These are phyloP conservation scores for Biscogniauxia sp. DNA, from an alignment of 2,329 filamentous ascomycete genomes.

Conservation along the genomic window DNA sequence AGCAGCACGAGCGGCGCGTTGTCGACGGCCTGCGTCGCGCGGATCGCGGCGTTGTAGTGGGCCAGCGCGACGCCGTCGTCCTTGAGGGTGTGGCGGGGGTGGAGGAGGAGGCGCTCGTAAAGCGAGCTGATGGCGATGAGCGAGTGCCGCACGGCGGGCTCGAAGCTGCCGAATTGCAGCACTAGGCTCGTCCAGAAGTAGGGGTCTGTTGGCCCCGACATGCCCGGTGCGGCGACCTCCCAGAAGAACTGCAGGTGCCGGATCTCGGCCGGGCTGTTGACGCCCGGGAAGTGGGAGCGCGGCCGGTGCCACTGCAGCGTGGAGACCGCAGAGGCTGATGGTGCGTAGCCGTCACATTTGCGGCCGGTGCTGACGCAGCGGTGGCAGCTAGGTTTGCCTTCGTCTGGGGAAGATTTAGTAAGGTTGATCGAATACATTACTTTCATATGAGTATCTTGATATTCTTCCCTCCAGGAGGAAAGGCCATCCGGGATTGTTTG, in stretches of 20 bases:
- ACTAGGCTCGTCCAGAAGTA: slow-evolving; percentile 43
- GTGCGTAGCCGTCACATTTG: slow-evolving; percentile 34
- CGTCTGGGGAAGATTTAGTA: slow-evolving; percentile 7
- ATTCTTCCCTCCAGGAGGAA: too few relatives aligned
- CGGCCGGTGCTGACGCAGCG: slow-evolving; percentile 30
- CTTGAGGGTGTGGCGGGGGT: too few relatives aligned
- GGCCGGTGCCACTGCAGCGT: slow-evolving; percentile 36
- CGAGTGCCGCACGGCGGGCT: slow-evolving; percentile 38
- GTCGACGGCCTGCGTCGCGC: slow-evolving; percentile 28
- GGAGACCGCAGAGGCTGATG: slow-evolving; percentile 7
- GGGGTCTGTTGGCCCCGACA: slow-evolving; percentile 36
- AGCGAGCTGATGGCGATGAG: slow-evolving; percentile 40
- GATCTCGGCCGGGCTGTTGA: slow-evolving; percentile 27
- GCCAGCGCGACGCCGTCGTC: slow-evolving; percentile 31
- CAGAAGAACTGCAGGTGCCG: slow-evolving; percentile 39
- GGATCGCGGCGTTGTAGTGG: slow-evolving; percentile 43
- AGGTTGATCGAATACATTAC: not conserved
- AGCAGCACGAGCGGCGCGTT: slow-evolving; percentile 37
- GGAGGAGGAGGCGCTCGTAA: slow-evolving; percentile 31
- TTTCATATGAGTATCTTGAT: too few relatives aligned
- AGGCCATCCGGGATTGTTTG: too few relatives aligned
- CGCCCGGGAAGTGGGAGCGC: slow-evolving; percentile 27
- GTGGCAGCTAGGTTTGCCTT: slow-evolving; percentile 25
- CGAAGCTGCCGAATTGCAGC: slow-evolving; percentile 36
- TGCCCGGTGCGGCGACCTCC: slow-evolving; percentile 34